phyloP scores from a whole-genome alignment of 768 basidiomycete species.

The Lactifluus hygrophoroides region DNA sequence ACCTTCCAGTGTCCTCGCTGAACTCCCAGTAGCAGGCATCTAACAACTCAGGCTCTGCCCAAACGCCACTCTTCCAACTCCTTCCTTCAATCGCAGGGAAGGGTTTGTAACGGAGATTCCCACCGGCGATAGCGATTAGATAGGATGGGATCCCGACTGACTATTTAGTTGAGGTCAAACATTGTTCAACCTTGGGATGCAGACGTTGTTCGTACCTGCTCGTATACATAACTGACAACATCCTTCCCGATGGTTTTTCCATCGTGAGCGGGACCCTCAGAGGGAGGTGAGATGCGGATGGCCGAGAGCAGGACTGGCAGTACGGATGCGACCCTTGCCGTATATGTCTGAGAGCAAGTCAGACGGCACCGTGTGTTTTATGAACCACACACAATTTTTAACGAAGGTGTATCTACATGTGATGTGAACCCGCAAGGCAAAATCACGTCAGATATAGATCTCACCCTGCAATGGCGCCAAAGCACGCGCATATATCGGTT shows the following conservation, averaged over 20 bases:
- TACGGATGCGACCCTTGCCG: constrained; percentile 66
- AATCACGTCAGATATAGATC: background rate
- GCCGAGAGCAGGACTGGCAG: constrained; percentile 86
- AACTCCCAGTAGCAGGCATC: constrained; percentile 83
- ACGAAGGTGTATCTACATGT: constrained; percentile 69
- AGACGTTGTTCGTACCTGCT: constrained; percentile 45
- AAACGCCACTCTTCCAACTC: constrained; percentile 77
- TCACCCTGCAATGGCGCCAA: constrained; percentile 73
- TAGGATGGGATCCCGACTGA: constrained; percentile 83
- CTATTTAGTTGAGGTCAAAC: constrained; percentile 31
- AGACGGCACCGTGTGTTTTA: background rate
- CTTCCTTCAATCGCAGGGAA: constrained; percentile 55
- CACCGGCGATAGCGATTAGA: constrained; percentile 84
- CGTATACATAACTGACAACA: constrained; percentile 62
- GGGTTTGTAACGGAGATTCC: constrained; percentile 65
- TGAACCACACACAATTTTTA: constrained; percentile 59
- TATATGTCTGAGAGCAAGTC: constrained; percentile 52
- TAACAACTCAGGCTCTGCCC: constrained; percentile 84
- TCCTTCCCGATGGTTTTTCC: constrained; percentile 72
- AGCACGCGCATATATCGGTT: constrained; percentile 82
- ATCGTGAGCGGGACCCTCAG: constrained; percentile 59
- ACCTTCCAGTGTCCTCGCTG: constrained; percentile 76
- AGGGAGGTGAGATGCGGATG: constrained; percentile 65
- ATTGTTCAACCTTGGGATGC: background rate
- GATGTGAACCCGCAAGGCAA: background rate